These are phyloP conservation scores for Styphnolobium japonicum DNA, from an alignment of 306 rosid species.

Conservation along the genomic window DNA sequence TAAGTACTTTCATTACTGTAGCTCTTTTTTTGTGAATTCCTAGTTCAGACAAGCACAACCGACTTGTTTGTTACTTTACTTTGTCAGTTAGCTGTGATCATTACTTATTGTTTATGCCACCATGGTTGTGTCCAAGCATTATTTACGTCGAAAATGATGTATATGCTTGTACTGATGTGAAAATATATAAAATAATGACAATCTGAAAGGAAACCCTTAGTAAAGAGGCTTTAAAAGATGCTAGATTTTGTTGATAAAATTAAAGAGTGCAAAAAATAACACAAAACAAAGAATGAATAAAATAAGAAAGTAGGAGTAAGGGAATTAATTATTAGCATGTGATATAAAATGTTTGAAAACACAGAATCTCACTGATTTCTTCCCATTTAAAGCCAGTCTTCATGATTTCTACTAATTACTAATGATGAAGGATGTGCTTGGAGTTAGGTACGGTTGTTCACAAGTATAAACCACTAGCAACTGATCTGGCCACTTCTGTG, in stretches of 20 bases:
- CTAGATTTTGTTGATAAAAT: conserved; percentile 4
- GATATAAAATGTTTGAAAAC: conserved; percentile 3
- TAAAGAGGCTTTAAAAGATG: background rate
- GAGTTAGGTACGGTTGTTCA: conserved; percentile 8
- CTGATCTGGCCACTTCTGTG: background rate
- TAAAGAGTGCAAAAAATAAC: background rate
- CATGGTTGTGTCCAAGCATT: background rate
- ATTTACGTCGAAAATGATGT: background rate
- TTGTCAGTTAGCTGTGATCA: conserved; percentile 14
- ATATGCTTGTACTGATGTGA: background rate
- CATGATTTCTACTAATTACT: background rate
- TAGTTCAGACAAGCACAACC: conserved; percentile 14
- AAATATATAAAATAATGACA: background rate
- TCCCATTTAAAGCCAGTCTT: conserved; percentile 4
- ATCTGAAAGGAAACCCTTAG: background rate
- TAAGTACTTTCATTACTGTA: background rate
- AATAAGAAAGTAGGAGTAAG: background rate
- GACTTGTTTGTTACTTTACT: conserved; percentile 6
- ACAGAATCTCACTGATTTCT: conserved; percentile 18
- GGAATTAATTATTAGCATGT: background rate
- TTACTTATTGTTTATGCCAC: background rate
- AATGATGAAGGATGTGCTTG: conserved; percentile 4
- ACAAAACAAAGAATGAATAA: background rate
- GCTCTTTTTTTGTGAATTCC: background rate
- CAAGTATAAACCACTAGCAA: background rate